These are phyloP conservation scores for Saussurea involucrata DNA, from an alignment of 129 eudicot genomes.

Conservation along the genomic window DNA sequence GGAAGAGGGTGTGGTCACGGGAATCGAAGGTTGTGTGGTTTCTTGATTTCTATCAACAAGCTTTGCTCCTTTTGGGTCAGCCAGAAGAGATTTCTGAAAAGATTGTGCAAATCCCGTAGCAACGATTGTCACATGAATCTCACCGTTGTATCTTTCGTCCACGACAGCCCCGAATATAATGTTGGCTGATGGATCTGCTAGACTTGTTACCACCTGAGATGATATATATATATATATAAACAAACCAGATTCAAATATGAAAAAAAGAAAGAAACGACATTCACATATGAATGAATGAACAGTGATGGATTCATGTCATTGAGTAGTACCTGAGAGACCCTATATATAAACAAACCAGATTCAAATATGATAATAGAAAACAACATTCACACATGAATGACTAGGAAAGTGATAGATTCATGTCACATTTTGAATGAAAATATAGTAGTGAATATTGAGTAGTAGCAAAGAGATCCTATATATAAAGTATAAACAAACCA, in stretches of 20 bases:
- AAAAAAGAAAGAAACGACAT: neutral
- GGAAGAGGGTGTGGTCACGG: conserved; percentile 35
- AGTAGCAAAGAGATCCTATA: conserved; percentile 74
- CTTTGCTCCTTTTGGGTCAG: conserved; percentile 61
- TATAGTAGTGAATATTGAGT: neutral
- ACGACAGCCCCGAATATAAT: conserved; percentile 98
- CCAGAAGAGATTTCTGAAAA: conserved; percentile 72
- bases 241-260: neutral
- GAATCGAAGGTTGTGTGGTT: conserved; percentile 28
- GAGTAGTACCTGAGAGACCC: conserved; percentile 77
- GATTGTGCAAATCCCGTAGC: conserved; percentile 98
- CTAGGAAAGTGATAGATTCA: neutral
- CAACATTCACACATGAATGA: neutral
- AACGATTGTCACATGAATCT: conserved; percentile 88
- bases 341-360: conserved; percentile 16
- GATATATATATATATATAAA: neutral
- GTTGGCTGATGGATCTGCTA: conserved; percentile 95
- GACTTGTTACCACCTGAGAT: conserved; percentile 87
- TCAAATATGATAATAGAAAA: neutral
- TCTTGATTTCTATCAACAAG: conserved; percentile 49
- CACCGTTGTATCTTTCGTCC: conserved; percentile 91
- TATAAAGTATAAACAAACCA: neutral
- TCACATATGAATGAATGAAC: neutral
- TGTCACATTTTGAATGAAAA: neutral
- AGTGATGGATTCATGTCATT: neutral